These are phyloP conservation scores for Lagerstroemia speciosa DNA, from an alignment of 345 rosid genomes.

Conservation along the genomic window DNA sequence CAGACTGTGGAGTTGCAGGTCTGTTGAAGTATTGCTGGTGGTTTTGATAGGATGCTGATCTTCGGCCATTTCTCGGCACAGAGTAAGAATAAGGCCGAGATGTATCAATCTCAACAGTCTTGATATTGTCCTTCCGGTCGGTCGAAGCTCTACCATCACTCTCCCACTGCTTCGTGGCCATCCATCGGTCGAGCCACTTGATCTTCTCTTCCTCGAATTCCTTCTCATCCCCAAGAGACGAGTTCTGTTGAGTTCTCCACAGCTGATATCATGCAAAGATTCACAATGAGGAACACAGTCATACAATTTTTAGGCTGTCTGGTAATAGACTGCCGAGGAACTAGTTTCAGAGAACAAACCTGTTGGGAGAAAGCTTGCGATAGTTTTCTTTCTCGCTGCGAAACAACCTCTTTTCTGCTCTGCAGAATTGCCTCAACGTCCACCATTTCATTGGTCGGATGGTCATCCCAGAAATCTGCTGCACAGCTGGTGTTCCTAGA, in stretches of 20 bases:
- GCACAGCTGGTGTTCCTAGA: slow-evolving; percentile 60
- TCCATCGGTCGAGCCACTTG: slow-evolving; percentile 80
- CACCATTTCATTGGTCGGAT: slow-evolving; percentile 19
- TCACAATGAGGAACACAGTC: background rate
- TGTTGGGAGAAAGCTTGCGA: slow-evolving; percentile 66
- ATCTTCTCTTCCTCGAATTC: slow-evolving; percentile 39
- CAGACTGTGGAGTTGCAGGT: slow-evolving; percentile 6
- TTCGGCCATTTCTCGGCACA: slow-evolving; percentile 12
- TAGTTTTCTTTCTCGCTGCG: slow-evolving; percentile 51
- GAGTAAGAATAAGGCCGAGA: slow-evolving; percentile 17
- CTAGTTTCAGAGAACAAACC: slow-evolving; percentile 24
- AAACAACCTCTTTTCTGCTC: slow-evolving; percentile 41
- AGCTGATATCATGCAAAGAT: slow-evolving; percentile 26
- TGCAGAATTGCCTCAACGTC: slow-evolving; percentile 41
- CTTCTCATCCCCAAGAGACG: slow-evolving; percentile 46
- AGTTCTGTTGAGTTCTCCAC: slow-evolving; percentile 46
- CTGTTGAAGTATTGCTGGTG: slow-evolving; percentile 15
- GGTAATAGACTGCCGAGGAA: background rate
- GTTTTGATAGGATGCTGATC: slow-evolving; percentile 15
- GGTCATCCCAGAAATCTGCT: slow-evolving; percentile 51
- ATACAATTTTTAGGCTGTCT: background rate
- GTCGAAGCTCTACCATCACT: slow-evolving; percentile 29
- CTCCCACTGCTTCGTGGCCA: slow-evolving; percentile 71
- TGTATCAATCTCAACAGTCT: slow-evolving; percentile 47
- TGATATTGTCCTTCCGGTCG: slow-evolving; percentile 37